These are phyloP conservation scores for Claviceps paspali DNA, from an alignment of 2,329 filamentous ascomycete genomes.

Conservation along the genomic window DNA sequence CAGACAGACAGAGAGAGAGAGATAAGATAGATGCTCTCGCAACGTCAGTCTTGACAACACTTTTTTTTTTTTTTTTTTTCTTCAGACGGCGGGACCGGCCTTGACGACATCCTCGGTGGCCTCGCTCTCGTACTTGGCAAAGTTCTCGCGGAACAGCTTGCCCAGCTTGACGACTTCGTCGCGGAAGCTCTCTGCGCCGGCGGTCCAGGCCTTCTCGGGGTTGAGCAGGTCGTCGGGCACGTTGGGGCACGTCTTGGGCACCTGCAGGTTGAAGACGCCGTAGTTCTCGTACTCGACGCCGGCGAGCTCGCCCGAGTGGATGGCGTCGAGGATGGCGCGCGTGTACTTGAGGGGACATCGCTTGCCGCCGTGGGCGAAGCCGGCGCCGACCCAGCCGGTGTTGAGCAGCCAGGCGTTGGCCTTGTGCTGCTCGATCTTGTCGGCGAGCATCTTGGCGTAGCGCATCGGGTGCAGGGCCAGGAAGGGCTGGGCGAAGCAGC, in stretches of 20 bases:
- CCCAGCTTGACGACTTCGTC: slow-evolving; percentile 83
- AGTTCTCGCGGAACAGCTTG: slow-evolving; percentile 86
- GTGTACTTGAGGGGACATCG: slow-evolving; percentile 98
- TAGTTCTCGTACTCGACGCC: slow-evolving; percentile 90
- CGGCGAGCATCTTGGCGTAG: slow-evolving; percentile 95
- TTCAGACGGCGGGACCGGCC: slow-evolving; percentile 38
- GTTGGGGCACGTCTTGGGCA: slow-evolving; percentile 81
- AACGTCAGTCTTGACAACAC: no score
- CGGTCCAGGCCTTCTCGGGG: slow-evolving; percentile 84
- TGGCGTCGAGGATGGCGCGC: slow-evolving; percentile 91
- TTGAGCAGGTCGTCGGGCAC: slow-evolving; percentile 90
- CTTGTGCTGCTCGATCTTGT: slow-evolving; percentile 92
- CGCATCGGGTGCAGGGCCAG: slow-evolving; percentile 97
- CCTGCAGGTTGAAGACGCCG: slow-evolving; percentile 88
- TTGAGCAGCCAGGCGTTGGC: slow-evolving; percentile 97
- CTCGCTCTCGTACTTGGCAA: slow-evolving; percentile 83
- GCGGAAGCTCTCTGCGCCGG: slow-evolving; percentile 66
- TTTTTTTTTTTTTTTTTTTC: no score
- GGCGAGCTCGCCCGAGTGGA: slow-evolving; percentile 92
- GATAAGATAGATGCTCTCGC: no score
- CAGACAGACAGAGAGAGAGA: no score
- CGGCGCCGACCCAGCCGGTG: slow-evolving; percentile 93
- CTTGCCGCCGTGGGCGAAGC: slow-evolving; percentile 82
- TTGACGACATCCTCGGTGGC: slow-evolving; percentile 67
- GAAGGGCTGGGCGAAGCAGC: slow-evolving; percentile 99